Conservation (phyloP, 2,329 filamentous ascomycete species). For the Aspergillus clavatus region DNA sequence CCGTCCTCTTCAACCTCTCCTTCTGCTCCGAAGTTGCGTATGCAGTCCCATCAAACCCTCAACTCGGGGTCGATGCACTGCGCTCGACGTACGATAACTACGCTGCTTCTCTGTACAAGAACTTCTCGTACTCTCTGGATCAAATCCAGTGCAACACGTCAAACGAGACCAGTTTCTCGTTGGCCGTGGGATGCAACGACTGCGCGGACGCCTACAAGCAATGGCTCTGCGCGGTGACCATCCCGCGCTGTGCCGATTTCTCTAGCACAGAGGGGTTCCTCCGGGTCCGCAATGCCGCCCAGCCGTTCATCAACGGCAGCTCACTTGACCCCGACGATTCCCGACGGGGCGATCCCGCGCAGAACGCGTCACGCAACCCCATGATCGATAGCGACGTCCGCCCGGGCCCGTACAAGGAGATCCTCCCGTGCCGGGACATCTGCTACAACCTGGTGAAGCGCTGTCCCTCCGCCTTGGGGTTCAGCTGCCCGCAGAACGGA, state of each 20-base stretch:
- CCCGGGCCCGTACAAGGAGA: constrained; percentile 90
- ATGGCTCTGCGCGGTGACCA: constrained; percentile 91
- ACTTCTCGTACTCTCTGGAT: constrained; percentile 75
- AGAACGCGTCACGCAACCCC: constrained; percentile 61
- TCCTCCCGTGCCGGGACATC: constrained; percentile 80
- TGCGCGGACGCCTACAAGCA: constrained; percentile 79
- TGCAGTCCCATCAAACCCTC: constrained; percentile 77
- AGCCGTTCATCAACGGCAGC: constrained; percentile 66
- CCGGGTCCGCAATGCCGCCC: constrained; percentile 66
- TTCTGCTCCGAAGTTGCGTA: constrained; percentile 90
- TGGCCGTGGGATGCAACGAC: constrained; percentile 69
- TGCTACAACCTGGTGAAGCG: constrained; percentile 82
- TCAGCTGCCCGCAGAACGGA: constrained; percentile 62
- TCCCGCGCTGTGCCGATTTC: constrained; percentile 89
- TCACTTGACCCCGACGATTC: constrained; percentile 40
- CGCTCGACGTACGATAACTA: constrained; percentile 72
- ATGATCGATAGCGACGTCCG: constrained; percentile 66
- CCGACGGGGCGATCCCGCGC: constrained; percentile 35
- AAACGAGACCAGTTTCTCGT: constrained; percentile 70
- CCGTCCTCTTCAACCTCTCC: constrained; percentile 76
- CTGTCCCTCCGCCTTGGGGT: constrained; percentile 72
- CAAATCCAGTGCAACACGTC: constrained; percentile 82
- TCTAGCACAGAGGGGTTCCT: constrained; percentile 53
- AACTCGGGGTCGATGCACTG: constrained; percentile 53
- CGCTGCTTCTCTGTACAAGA: constrained; percentile 63